Evolutionary conservation across 306 rosid species (phyloP).

Genomic region (Cucurbita argyrosperma): DNA sequence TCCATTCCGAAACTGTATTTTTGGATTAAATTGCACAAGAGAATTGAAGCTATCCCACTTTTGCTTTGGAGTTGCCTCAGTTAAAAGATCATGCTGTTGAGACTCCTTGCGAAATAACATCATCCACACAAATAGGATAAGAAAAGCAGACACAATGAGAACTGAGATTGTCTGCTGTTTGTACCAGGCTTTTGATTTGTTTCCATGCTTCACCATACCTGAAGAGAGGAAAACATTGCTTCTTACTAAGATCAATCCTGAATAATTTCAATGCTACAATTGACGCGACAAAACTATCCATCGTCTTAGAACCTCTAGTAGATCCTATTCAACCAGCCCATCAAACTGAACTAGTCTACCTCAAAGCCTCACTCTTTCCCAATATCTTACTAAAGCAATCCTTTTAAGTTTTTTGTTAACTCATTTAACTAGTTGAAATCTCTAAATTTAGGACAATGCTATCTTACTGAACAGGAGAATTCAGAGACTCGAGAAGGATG

Average conservation of each 20-base stretch:
- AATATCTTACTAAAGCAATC: not conserved
- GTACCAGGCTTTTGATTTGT: conserved; percentile 33
- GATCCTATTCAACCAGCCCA: not conserved
- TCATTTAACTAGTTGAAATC: not conserved
- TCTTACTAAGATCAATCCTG: not conserved
- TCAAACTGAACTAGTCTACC: not conserved
- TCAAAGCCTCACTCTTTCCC: not conserved
- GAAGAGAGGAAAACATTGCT: conserved; percentile 8
- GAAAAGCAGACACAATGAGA: conserved; percentile 18
- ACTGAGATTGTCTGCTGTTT: conserved; percentile 14
- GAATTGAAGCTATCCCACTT: conserved; percentile 52
- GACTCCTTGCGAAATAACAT: conserved; percentile 12
- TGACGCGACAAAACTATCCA: not conserved
- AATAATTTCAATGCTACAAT: not conserved
- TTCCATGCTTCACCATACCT: conserved; percentile 57
- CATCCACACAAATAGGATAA: conserved; percentile 24
- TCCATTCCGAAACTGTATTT: conserved; percentile 42
- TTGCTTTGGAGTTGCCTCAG: conserved; percentile 19
- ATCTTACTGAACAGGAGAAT: not conserved
- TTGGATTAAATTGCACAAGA: conserved; percentile 40
- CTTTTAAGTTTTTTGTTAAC: not conserved
- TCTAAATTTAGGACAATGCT: not conserved
- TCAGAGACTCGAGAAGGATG: not conserved
- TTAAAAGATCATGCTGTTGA: conserved; percentile 11
- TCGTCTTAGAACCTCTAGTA: not conserved